phyloP scores from a whole-genome alignment of 1,139 yeast species.

The Saccharomycopsis crataegensis region DNA sequence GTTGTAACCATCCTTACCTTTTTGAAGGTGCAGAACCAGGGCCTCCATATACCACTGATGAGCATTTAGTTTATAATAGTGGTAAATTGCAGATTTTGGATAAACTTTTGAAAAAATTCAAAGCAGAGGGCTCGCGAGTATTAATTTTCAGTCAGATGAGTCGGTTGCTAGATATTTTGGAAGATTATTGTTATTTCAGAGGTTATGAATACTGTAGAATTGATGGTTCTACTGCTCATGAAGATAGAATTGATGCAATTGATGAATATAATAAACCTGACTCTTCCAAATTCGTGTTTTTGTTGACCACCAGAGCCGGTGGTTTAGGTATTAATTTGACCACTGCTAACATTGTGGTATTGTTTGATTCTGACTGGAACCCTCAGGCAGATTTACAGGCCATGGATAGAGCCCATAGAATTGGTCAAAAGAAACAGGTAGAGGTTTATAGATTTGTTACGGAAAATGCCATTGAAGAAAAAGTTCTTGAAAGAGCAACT shows the following conservation, averaged over 20 bases:
- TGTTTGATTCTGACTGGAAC: constrained; percentile 96
- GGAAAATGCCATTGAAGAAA: constrained; percentile 94
- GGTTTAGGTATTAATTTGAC: constrained; percentile 94
- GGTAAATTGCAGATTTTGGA: constrained; percentile 90
- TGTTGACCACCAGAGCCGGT: constrained; percentile 97
- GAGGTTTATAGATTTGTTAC: constrained; percentile 87
- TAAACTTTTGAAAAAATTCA: constrained; percentile 65
- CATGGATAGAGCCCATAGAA: constrained; percentile 98
- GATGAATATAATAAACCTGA: constrained; percentile 85
- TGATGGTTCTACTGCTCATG: constrained; percentile 93
- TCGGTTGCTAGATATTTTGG: constrained; percentile 80
- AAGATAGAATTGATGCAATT: constrained; percentile 84
- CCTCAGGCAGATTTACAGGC: constrained; percentile 99
- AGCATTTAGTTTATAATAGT: constrained; percentile 78
- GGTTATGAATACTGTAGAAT: constrained; percentile 85
- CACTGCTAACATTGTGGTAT: constrained; percentile 82
- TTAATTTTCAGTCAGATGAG: constrained; percentile 95
- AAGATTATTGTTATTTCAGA: constrained; percentile 83
- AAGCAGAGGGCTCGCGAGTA: constrained; percentile 79
- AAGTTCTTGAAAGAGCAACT: constrained; percentile 91
- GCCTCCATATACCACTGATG: constrained; percentile 96
- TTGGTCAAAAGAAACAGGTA: constrained; percentile 96
- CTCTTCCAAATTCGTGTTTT: constrained; percentile 74
- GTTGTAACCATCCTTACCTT: constrained; percentile 94
- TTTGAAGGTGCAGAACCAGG: constrained; percentile 99